These are phyloP conservation scores for Lipomyces yamanashiensis DNA, from an alignment of 805 yeast genomes.

Conservation along the genomic window DNA sequence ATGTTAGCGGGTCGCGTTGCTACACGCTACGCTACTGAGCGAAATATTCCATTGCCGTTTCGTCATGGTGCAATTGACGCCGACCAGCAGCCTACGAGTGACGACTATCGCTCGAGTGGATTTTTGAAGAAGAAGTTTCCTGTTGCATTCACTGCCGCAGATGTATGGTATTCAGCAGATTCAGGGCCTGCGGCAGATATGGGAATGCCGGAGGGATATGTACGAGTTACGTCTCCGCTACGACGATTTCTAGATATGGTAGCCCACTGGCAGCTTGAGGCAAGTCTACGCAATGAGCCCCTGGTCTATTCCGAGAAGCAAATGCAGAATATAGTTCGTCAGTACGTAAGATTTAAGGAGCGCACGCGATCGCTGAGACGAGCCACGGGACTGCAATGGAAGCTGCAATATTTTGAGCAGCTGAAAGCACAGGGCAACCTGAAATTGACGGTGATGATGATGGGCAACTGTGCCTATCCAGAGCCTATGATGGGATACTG, in stretches of 20 bases:
- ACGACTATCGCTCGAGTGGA: constrained; percentile 7
- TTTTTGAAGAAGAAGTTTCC: constrained; percentile 12
- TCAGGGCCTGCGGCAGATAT: constrained; percentile 51
- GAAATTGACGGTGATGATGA: constrained; percentile 15
- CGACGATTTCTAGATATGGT: constrained; percentile 80
- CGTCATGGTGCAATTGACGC: constrained; percentile 11
- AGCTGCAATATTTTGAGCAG: constrained; percentile 1
- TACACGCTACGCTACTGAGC: constrained; percentile 38
- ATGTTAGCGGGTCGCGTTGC: constrained; percentile 66
- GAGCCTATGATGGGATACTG: constrained; percentile 14
- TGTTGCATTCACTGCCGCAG: not conserved
- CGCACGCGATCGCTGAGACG: not conserved
- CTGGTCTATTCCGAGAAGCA: constrained; percentile 19
- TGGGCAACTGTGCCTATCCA: constrained; percentile 14
- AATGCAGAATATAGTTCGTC: constrained; percentile 8
- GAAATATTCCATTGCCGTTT: constrained; percentile 40
- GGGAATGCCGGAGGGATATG: constrained; percentile 50
- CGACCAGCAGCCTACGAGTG: not conserved
- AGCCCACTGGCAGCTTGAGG: constrained; percentile 76
- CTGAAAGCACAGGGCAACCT: not conserved
- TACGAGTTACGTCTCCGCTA: constrained; percentile 86
- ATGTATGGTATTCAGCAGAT: not conserved
- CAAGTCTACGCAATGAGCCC: constrained; percentile 45
- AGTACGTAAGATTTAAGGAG: not conserved
- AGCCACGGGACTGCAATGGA: not conserved